Evolutionary conservation across 2,329 filamentous ascomycete species (phyloP), one percentile per base, ranked within the genome.

Genomic region (Exophiala sideris): DNA sequence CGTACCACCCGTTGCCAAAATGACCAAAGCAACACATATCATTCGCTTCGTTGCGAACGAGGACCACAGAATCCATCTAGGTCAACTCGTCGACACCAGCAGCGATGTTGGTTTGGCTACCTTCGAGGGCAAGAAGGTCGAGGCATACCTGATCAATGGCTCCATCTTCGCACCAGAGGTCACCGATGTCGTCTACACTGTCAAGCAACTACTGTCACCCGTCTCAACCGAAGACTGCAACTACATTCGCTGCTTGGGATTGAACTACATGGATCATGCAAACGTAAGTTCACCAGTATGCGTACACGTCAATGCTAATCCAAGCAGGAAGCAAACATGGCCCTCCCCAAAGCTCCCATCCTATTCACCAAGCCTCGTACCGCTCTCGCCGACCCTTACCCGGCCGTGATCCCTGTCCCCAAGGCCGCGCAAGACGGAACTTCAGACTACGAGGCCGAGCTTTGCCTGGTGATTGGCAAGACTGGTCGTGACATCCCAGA

Each of bases 191-290:
- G 52, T 61, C 9, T 60, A 57, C 36, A 61, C 60, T 7, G 60
- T 62, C 36, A 60, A 62, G 60, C 48, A 58, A 44, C 67, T 59
- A 67, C 64, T 40, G 48, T 61, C 58, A 18, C 60, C 60, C 20
- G 54, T 62, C 18, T 55, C 54, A n/a, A 52, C 32, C 36, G 60
- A 60, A 41, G 60, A 62, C 24, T 60, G 54, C 45, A 62, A 62
- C 47, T 62, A 60, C 35, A 73, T 77, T 44, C 71, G 74, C n/a
- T 77, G 74, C 61, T 61, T 77, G 45, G 74, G 75, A 6, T 68
- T 77, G 52, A 78, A 77, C 66, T 76, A 76, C 60, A 64, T 59
- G 42, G 68, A 75, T 58, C 72, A 74, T 52, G 71, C 71, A 5
- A 50, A 52, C 12, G 60, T 62, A 18, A 36, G 55, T 47, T 12